phyloP scores from a whole-genome alignment of 371 early-diverging fungal genomes.

The Mucor piriformis region DNA sequence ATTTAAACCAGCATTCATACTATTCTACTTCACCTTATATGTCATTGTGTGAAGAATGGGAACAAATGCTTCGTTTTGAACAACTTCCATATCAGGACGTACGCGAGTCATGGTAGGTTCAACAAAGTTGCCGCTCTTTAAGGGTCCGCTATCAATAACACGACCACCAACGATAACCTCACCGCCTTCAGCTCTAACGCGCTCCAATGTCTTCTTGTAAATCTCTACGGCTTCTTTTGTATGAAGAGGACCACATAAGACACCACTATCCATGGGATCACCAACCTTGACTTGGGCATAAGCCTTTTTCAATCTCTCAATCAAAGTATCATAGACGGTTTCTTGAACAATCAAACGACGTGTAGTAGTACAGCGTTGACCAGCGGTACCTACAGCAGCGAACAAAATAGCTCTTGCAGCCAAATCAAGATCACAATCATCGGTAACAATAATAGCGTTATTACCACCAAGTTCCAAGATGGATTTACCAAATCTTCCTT shows the following conservation, averaged over 20 bases:
- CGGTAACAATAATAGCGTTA: constrained; percentile 93
- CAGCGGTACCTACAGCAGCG: constrained; percentile 97
- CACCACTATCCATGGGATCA: constrained; percentile 82
- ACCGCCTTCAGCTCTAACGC: constrained; percentile 86
- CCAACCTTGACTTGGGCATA: constrained; percentile 92
- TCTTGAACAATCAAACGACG: constrained; percentile 93
- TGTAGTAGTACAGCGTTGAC: constrained; percentile 96
- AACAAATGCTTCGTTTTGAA: constrained; percentile 94
- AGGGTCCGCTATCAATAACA: constrained; percentile 55
- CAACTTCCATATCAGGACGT: constrained; percentile 73
- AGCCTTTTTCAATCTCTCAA: constrained; percentile 79
- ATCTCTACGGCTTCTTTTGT: constrained; percentile 81
- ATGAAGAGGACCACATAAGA: constrained; percentile 95
- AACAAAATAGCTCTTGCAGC: constrained; percentile 90
- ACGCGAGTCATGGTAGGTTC: constrained; percentile 92
- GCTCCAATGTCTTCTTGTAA: constrained; percentile 74
- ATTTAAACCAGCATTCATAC: background rate
- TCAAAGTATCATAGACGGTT: constrained; percentile 84
- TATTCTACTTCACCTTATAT: constrained; percentile 57
- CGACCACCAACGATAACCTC: constrained; percentile 86
- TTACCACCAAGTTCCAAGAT: constrained; percentile 96
- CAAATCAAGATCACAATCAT: constrained; percentile 93
- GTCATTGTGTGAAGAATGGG: constrained; percentile 92
- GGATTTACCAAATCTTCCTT: constrained; percentile 86
- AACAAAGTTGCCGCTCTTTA: constrained; percentile 88